Base-by-base conservation (phyloP, 1,284 basidiomycete species). In the Cystobasidium pallidum region DNA sequence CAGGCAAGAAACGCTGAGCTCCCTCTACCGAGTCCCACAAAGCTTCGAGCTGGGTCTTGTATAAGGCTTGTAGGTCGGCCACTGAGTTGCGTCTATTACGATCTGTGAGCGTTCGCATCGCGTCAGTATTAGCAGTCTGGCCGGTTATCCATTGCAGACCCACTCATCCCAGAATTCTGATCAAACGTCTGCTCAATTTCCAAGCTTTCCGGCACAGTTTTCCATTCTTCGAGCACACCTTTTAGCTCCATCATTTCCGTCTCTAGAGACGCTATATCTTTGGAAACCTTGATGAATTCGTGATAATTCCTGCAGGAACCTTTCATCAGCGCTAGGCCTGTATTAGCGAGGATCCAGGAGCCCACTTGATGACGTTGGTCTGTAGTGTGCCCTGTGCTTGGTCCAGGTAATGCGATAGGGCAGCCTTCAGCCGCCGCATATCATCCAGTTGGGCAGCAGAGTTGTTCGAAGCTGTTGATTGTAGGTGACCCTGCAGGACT, bases 241-340 rank as follows among this genome's bases (percentile, higher is more conserved):
- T 97, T 98, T 80, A 99, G 87, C 79, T 98, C 94, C 43, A 98
- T 86, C 91, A 98, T 92, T 80, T 98, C 94, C 80, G 95, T 97
- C 83, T 99, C 95, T 13, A 99, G 86, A 0, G 91, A 90, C 7
- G 91, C 90, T 57, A 99, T 95, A 82, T 99, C 96, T 79, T 98
- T 99, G 8, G 94, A 96, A 55, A 99, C 92, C 55, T 90, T 86
- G 58, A 99, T 92, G 79, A 99, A 98, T 79, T 98, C 93, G 47
- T 92, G 89, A 79, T 98, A 99, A 82, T 83, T 82, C 30, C 78
- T 79, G 70, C 78, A 77, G 34, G 32, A n/a, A 7, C n/a, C 21
- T 1, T 11, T 47, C 21, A 19, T 59, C 39, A 11, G 52, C 10
- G 13, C 3, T 21, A 45, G 13, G 43, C 45, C 4, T n/a, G n/a